Conservation (phyloP, 345 rosid species). For the Gossypioides kirkii region DNA sequence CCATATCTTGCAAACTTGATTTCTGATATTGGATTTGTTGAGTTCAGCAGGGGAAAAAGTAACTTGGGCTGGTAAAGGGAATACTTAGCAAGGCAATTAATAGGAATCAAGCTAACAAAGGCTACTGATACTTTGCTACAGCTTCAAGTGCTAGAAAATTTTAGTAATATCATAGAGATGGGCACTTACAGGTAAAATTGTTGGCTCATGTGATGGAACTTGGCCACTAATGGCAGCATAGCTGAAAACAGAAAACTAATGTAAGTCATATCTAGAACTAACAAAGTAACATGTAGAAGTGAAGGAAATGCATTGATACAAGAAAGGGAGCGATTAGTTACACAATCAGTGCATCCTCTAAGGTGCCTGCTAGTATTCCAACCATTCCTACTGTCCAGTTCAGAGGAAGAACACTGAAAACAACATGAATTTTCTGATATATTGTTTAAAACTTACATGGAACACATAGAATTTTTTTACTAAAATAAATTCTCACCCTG, state of each 20-base stretch:
- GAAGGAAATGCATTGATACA: neutral
- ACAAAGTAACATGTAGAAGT: neutral
- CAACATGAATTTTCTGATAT: neutral
- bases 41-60: slow-evolving; percentile 42
- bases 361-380: slow-evolving; percentile 57
- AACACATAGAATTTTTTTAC: neutral
- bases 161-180: neutral
- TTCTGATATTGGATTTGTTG: slow-evolving; percentile 24
- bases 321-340: slow-evolving; percentile 17
- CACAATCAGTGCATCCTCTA: slow-evolving; percentile 61
- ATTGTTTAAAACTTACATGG: neutral
- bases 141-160: neutral
- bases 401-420: slow-evolving; percentile 62
- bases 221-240: slow-evolving; percentile 62
- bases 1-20: slow-evolving; percentile 54
- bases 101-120: neutral
- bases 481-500: slow-evolving; percentile 36
- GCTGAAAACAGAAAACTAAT: slow-evolving; percentile 26
- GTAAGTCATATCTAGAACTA: neutral
- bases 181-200: slow-evolving; percentile 24
- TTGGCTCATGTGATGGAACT: slow-evolving; percentile 22
- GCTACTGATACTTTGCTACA: too few species aligned
- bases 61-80: slow-evolving; percentile 33
- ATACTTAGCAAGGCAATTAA: neutral
- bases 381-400: slow-evolving; percentile 82